Conservation (phyloP, 23 red algal species). For the Gracilariopsis chorda region DNA sequence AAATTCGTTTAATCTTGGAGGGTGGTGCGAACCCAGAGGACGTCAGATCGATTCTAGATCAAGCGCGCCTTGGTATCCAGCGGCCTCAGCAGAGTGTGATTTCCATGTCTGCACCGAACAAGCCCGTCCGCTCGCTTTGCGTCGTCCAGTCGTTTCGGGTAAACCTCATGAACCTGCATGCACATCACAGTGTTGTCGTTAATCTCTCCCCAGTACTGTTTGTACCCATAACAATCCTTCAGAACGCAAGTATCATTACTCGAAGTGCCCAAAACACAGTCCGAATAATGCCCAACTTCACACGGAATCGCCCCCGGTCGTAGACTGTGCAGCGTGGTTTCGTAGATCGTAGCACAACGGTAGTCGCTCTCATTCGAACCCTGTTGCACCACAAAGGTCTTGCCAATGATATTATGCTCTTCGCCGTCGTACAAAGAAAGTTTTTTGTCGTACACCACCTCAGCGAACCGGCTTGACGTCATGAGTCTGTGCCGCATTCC, state of each 20-base stretch:
- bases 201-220: constrained; percentile 27
- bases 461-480: background rate
- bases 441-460: constrained; percentile 26
- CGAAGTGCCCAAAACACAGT: constrained; percentile 22
- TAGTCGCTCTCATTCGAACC: constrained; percentile 7
- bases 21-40: background rate
- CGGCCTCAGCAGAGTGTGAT: constrained; percentile 32
- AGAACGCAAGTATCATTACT: background rate
- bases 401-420: constrained; percentile 14
- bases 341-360: constrained; percentile 11
- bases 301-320: constrained; percentile 32
- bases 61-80: background rate
- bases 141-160: constrained; percentile 6
- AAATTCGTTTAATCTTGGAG: constrained; percentile 3
- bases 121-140: background rate
- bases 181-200: constrained; percentile 5
- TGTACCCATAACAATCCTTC: constrained; percentile 21
- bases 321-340: background rate
- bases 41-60: background rate
- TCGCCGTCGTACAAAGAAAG: constrained; percentile 25
- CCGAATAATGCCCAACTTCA: constrained; percentile 25
- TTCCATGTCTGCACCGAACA: constrained; percentile 22
- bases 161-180: background rate
- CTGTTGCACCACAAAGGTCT: constrained; percentile 20
- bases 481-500: constrained; percentile 40